Evolutionary conservation across 164 flowering plant species (phyloP).

Genomic region (Hamamelis virginiana): DNA sequence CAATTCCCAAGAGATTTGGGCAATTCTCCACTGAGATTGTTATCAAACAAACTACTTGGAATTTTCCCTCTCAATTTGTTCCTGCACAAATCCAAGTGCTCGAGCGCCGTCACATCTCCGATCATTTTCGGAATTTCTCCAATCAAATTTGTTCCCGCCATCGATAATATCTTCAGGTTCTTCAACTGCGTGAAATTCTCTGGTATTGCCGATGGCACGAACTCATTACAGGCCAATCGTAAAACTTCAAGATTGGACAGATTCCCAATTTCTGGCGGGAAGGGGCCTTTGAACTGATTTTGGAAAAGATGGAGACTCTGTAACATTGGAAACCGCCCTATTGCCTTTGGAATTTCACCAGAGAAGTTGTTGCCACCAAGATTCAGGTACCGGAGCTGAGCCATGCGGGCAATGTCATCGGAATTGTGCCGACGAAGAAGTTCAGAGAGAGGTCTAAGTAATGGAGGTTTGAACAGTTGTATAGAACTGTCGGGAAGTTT

Average conservation of each 20-base stretch:
- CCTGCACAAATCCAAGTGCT: conserved; percentile 22
- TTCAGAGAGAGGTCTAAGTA: conserved; percentile 32
- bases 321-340: conserved; percentile 12
- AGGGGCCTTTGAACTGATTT: conserved; percentile 22
- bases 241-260: conserved; percentile 26
- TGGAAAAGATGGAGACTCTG: conserved; percentile 7
- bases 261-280: conserved; percentile 28
- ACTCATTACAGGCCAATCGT: conserved; percentile 9
- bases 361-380: conserved; percentile 33
- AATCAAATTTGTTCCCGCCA: conserved; percentile 21
- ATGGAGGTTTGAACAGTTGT: conserved; percentile 33
- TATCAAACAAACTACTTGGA: conserved; percentile 25
- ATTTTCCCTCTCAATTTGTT: conserved; percentile 26
- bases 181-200: conserved; percentile 16
- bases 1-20: no score
- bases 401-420: conserved; percentile 21
- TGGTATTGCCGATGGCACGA: conserved; percentile 25
- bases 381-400: conserved; percentile 13
- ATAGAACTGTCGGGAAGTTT: conserved; percentile 24
- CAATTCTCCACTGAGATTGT: no score
- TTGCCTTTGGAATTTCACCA: conserved; percentile 26
- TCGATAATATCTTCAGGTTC: conserved; percentile 22
- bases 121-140: conserved; percentile 32
- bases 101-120: conserved; percentile 25
- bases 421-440: conserved; percentile 30